Evolutionary conservation across 805 yeast genomes (phyloP).

Genomic region (Wickerhamiella siamensis): DNA sequence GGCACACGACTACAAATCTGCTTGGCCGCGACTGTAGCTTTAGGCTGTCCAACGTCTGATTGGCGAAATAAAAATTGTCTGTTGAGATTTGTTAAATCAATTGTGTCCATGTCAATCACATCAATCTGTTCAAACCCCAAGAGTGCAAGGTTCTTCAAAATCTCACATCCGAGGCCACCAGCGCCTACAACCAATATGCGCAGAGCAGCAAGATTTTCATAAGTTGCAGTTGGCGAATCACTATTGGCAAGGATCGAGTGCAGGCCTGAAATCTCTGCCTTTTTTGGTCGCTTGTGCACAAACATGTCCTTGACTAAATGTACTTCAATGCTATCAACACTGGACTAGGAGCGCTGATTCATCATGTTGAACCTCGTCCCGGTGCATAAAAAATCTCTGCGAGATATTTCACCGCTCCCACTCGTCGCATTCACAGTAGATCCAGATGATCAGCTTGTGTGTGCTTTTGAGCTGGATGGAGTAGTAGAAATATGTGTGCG

Average conservation of each 20-base stretch:
- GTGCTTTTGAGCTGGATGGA: slow-evolving; percentile 3
- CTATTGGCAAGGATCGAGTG: background rate
- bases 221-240: slow-evolving; percentile 17
- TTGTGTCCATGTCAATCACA: slow-evolving; percentile 72
- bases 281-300: too few species aligned
- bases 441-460: slow-evolving; percentile 6
- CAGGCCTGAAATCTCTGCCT: too few species aligned
- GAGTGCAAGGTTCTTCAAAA: slow-evolving; percentile 53
- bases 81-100: slow-evolving; percentile 61
- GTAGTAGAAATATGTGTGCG: background rate
- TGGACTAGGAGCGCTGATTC: background rate
- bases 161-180: slow-evolving; percentile 76
- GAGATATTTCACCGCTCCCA: slow-evolving; percentile 6
- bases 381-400: slow-evolving; percentile 7
- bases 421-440: slow-evolving; percentile 3
- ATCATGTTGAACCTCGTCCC: slow-evolving; percentile 10
- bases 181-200: slow-evolving; percentile 42
- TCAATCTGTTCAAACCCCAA: slow-evolving; percentile 54
- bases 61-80: slow-evolving; percentile 58
- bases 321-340: too few species aligned
- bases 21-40: slow-evolving; percentile 50
- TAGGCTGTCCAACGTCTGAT: slow-evolving; percentile 47
- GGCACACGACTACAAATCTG: slow-evolving; percentile 34
- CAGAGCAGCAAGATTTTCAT: slow-evolving; percentile 24
- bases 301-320: too few species aligned